Evolutionary conservation across 2,329 filamentous ascomycete genomes (phyloP), one percentile per base, ranked within the genome.

Genomic region (Fusarium fracticaudum): DNA sequence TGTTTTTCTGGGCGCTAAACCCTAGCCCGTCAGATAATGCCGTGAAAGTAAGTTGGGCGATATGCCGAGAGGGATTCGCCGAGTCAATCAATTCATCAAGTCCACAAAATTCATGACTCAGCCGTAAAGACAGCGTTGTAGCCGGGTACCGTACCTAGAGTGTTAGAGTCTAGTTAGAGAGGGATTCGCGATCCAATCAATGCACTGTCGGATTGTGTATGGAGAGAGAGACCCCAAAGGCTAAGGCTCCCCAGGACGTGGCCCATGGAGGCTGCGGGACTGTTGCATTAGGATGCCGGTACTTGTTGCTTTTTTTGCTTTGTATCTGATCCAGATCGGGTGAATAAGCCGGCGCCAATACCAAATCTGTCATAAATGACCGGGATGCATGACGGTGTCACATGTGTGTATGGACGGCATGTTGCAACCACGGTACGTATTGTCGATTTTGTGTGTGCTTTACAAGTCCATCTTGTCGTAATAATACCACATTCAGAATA

Each of bases 251-350:
- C 65, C 60, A 72, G 44, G 35, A 71, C 60, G 33, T 60, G 43
- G 59, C 55, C 51, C 61, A 22, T 64, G 29, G 38, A 50, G 41
- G 43, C 33, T 35, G 48, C 61, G 61, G 69, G 58, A 72, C 57
- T 51, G 59, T 60, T 72, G 64, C 64, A 75, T 66, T 64, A 67
- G 69, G 70, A 75, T 74, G 72, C 69, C 72, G 72, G 72, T 75
- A 74, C 72, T 72, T 72, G 69, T 64, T 58, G 68, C 69, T 57
- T 60, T 60, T 63, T 55, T 72, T 72, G 59, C 69, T 73, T 75
- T 74, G 67, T 69, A 57, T 65, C 57, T 72, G 71, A 73, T 61
- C 72, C 72, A 75, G 72, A 75, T 74, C 72, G 68, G 72, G 72
- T 53, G 54, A 62, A 63, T 63, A 61, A 72, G 57, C 71, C 68